These are phyloP conservation scores for Hemisphaericaspora subhashii DNA, from an alignment of 1,139 yeast genomes.

Conservation along the genomic window DNA sequence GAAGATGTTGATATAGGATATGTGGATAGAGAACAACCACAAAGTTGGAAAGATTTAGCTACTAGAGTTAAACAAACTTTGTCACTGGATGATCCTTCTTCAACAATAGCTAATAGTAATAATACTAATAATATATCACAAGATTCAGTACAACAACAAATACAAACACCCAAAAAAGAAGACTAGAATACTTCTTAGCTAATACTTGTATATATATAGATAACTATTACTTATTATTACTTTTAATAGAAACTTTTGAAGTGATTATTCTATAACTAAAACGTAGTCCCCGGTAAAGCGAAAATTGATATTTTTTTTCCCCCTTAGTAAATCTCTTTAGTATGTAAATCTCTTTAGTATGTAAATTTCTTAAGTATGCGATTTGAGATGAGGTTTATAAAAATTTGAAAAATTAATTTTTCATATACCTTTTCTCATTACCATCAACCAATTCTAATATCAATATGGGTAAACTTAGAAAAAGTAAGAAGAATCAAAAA, in stretches of 20 bases:
- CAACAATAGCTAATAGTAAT: too few relatives aligned
- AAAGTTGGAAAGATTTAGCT: constrained; percentile 39
- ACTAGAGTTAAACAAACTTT: constrained; percentile 1
- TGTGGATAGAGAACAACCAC: constrained; percentile 35
- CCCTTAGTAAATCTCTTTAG: too few relatives aligned
- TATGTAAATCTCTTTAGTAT: too few relatives aligned
- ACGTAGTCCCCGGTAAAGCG: too few relatives aligned
- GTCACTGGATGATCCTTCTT: too few relatives aligned
- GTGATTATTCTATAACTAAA: too few relatives aligned
- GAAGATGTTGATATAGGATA: constrained; percentile 55
- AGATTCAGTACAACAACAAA: too few relatives aligned
- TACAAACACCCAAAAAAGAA: too few relatives aligned
- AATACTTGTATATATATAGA: neutral
- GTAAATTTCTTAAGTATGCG: too few relatives aligned
- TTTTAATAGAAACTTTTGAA: too few relatives aligned
- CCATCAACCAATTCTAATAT: neutral
- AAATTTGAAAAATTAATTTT: neutral
- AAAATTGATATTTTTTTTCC: too few relatives aligned
- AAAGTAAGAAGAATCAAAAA: constrained; percentile 60
- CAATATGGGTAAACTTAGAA: constrained; percentile 73
- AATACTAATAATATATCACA: too few relatives aligned
- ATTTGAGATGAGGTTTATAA: neutral
- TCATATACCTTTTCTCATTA: neutral
- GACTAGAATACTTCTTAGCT: neutral
- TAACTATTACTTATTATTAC: neutral